Conservation (phyloP, 192 early-diverging fungal species). For the Dissophora ornata region DNA sequence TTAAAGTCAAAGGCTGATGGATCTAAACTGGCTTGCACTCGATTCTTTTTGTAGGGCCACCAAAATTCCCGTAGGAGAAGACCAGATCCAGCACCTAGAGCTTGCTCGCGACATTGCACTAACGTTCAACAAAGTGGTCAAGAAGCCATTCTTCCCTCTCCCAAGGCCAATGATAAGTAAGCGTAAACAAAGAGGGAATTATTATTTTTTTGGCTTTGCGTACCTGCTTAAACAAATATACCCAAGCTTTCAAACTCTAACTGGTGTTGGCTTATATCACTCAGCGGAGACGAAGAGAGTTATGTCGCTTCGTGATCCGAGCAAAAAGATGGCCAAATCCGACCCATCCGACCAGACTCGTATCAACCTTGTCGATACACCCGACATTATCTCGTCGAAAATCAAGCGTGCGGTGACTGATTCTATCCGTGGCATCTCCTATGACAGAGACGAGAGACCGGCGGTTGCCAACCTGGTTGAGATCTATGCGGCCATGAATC, state of each 20-base stretch:
- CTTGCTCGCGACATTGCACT: constrained; percentile 81
- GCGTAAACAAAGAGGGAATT: constrained; percentile 2
- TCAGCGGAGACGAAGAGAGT: constrained; percentile 73
- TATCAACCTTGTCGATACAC: constrained; percentile 81
- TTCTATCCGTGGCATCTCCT: constrained; percentile 71
- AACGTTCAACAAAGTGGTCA: constrained; percentile 81
- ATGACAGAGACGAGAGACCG: constrained; percentile 75
- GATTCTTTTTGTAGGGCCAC: constrained; percentile 63
- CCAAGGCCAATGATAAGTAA: constrained; percentile 74
- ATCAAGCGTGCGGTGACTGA: constrained; percentile 82
- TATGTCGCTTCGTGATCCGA: constrained; percentile 86
- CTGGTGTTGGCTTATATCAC: no score
- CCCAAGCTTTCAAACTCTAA: no score
- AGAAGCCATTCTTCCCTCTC: constrained; percentile 71
- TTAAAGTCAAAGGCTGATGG: no score
- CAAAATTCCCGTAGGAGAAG: constrained; percentile 92
- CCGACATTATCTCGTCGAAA: constrained; percentile 71
- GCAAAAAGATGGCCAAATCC: constrained; percentile 90
- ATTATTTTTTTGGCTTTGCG: not conserved
- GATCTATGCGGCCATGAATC: constrained; percentile 74
- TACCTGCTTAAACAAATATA: no score
- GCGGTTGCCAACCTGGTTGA: constrained; percentile 85
- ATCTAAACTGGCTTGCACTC: not conserved
- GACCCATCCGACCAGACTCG: constrained; percentile 76
- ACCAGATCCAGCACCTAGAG: constrained; percentile 93